Evolutionary conservation across 108 stramenopile species (phyloP).

Genomic region (Nannochloropsis salina): DNA sequence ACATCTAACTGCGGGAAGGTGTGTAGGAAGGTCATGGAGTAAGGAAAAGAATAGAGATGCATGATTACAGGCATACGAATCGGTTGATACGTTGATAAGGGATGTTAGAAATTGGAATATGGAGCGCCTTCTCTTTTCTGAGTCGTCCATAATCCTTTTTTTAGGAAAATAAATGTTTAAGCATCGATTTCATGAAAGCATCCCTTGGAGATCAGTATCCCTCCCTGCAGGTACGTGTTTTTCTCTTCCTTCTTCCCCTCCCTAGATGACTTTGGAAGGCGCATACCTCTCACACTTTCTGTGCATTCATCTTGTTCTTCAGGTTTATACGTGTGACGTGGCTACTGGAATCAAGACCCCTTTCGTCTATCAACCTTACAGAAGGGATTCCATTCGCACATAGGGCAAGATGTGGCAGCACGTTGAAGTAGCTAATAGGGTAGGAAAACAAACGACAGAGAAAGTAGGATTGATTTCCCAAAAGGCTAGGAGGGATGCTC

Average conservation of each 20-base stretch:
- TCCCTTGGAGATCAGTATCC: conserved; percentile 3
- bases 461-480: no score
- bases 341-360: background rate
- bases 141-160: background rate
- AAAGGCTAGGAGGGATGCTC: no score
- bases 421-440: no score
- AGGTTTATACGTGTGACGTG: conserved; percentile 12
- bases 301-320: background rate
- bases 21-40: background rate
- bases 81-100: no score
- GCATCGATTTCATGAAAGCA: background rate
- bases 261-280: background rate
- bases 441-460: no score
- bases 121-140: background rate
- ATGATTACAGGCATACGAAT: background rate
- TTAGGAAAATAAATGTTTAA: background rate
- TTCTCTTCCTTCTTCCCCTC: no score
- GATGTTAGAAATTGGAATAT: no score
- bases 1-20: background rate
- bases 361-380: background rate
- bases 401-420: no score
- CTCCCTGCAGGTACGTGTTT: background rate
- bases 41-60: background rate
- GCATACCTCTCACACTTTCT: background rate
- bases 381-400: background rate